Conservation (phyloP, 2,329 filamentous ascomycete species). For the Metarhizium robertsii region DNA sequence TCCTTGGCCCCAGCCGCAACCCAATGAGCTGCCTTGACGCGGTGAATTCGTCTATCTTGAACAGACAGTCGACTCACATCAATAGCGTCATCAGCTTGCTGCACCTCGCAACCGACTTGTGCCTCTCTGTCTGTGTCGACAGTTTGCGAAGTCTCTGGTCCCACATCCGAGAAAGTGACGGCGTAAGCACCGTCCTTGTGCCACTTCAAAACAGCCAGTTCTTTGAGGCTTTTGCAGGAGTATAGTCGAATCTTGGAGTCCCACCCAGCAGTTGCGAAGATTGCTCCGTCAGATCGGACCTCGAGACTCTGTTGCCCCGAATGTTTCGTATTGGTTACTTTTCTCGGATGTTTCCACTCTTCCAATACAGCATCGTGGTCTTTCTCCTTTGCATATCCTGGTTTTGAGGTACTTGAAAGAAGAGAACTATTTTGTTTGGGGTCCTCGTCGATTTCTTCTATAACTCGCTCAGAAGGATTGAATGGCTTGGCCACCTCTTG, state of each 20-base stretch:
- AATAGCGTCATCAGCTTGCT: background rate
- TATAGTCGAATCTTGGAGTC: slow-evolving; percentile 77
- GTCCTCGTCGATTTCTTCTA: slow-evolving; percentile 8
- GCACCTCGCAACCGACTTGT: background rate
- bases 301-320: slow-evolving; percentile 76
- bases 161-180: slow-evolving; percentile 56
- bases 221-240: slow-evolving; percentile 67
- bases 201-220: slow-evolving; percentile 90
- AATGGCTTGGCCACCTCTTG: slow-evolving; percentile 14
- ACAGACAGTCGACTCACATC: slow-evolving; percentile 27
- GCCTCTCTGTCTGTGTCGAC: background rate
- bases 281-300: slow-evolving; percentile 68
- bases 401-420: slow-evolving; percentile 14
- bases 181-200: slow-evolving; percentile 83
- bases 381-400: background rate
- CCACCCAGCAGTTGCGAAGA: slow-evolving; percentile 92
- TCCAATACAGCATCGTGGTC: slow-evolving; percentile 12
- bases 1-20: slow-evolving; percentile 86
- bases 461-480: slow-evolving; percentile 4
- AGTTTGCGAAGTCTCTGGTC: background rate
- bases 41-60: slow-evolving; percentile 52
- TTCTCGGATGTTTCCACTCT: slow-evolving; percentile 41
- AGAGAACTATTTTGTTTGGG: slow-evolving; percentile 10
- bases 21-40: slow-evolving; percentile 72
- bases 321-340: slow-evolving; percentile 69